These are phyloP conservation scores for Spencermartinsiella ligniputridi DNA, from an alignment of 1,139 yeast genomes.

Conservation along the genomic window DNA sequence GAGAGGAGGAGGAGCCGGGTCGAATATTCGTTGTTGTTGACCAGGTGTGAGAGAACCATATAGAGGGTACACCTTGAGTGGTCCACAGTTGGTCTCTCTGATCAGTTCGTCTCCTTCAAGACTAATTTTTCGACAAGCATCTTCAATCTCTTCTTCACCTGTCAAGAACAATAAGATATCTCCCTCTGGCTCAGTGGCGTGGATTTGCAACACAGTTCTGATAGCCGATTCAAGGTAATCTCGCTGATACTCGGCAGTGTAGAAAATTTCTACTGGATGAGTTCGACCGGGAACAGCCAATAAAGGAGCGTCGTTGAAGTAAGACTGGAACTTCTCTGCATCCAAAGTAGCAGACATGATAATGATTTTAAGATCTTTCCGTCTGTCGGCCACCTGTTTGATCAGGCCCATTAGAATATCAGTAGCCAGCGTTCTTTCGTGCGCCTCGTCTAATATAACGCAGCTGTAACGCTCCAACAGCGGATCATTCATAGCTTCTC, in stretches of 20 bases:
- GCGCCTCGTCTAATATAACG: slow-evolving; percentile 95
- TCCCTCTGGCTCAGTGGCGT: slow-evolving; percentile 93
- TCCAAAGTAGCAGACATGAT: slow-evolving; percentile 98
- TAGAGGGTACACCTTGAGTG: slow-evolving; percentile 81
- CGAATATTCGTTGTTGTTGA: slow-evolving; percentile 90
- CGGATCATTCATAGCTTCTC: slow-evolving; percentile 98
- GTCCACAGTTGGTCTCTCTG: slow-evolving; percentile 88
- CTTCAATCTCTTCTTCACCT: slow-evolving; percentile 98
- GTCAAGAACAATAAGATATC: slow-evolving; percentile 85
- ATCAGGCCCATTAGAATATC: slow-evolving; percentile 95
- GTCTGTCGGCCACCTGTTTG: slow-evolving; percentile 71
- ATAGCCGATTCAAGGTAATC: slow-evolving; percentile 94
- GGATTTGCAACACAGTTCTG: slow-evolving; percentile 90
- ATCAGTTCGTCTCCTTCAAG: slow-evolving; percentile 84
- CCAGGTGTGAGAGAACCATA: slow-evolving; percentile 96
- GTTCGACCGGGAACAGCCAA: slow-evolving; percentile 98
- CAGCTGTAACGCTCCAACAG: slow-evolving; percentile 75
- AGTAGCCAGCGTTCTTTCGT: slow-evolving; percentile 94
- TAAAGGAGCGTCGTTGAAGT: slow-evolving; percentile 87
- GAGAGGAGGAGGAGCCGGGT: slow-evolving; percentile 70
- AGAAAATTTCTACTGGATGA: slow-evolving; percentile 93
- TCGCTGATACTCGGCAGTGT: slow-evolving; percentile 93
- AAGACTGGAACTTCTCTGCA: slow-evolving; percentile 90
- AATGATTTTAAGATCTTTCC: slow-evolving; percentile 86
- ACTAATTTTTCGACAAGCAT: slow-evolving; percentile 83